Base-by-base conservation (phyloP, 169 alveolate species). In the Plasmodium gonderi region DNA sequence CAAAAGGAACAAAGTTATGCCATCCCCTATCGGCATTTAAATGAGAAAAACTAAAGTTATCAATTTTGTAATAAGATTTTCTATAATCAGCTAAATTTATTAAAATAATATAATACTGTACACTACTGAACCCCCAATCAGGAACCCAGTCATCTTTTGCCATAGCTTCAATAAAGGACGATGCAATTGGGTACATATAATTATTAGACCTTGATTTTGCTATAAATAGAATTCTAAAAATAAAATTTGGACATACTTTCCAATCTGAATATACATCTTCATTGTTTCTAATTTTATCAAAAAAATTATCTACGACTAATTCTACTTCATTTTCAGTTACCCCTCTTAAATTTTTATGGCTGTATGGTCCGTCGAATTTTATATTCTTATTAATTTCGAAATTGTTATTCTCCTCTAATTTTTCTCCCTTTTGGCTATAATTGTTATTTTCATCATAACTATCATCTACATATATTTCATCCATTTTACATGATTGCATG, bases 1-100 rank as follows among this genome's bases (percentile, higher is more conserved):
- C 76, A 20, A 69, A 92, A 2, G 96, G 91, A 12, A 95, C 77
- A 36, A 96, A 91, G 6, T 96, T 95, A 85, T 96, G 97, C 98
- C 98, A 96, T 11, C 98, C 98, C 20, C 98, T 78, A 72, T 96
- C 98, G 1, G 96, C 72, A 79, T 96, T 97, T 42, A 95, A 72
- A 64, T 89, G 95, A 23, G 96, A 85, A 74, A 96, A 96, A 76
- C 91, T 96, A 87, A 95, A 96, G 47, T 95, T 38, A 49, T 96
- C 98, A 7, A 91, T 75, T 82, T 95, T 96, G 85, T 90, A 93
- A 23, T 90, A 74, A 20, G 98, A 96, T 68, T 83, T 67, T 29
- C 96, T 91, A 75, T 95, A 92, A 69, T 97, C 97, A 4, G 80
- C 95, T 38, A 91, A 91, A 91, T 97, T 95, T 7, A 97, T 87